Conservation (phyloP, 1,139 yeast species). For the Lodderomyces margitis region DNA sequence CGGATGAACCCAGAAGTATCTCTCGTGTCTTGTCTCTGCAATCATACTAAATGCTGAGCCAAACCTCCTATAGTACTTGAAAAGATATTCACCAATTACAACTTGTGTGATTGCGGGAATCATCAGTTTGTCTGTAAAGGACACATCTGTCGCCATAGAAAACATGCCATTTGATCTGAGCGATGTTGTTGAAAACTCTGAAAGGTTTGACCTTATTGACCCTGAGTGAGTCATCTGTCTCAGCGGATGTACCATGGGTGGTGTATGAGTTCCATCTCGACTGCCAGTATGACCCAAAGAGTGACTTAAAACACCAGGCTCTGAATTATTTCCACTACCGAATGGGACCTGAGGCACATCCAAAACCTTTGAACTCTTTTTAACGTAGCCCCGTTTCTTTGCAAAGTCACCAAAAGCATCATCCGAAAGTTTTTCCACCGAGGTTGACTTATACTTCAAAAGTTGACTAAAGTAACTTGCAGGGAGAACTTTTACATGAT, state of each 20-base stretch:
- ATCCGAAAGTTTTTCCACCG: conserved; percentile 46
- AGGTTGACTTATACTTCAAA: conserved; percentile 40
- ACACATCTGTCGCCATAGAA: conserved; percentile 69
- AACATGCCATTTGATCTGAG: conserved; percentile 33
- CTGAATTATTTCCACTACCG: neutral
- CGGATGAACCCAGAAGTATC: conserved; percentile 97
- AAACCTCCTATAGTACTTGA: conserved; percentile 78
- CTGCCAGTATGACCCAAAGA: neutral
- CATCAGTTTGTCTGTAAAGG: conserved; percentile 70
- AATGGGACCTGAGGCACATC: neutral
- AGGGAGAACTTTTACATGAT: conserved; percentile 62
- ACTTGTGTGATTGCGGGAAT: conserved; percentile 77
- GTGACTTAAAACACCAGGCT: neutral
- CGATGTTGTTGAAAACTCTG: conserved; percentile 33
- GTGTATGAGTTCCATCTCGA: neutral
- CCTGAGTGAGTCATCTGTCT: conserved; percentile 19
- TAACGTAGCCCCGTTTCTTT: conserved; percentile 47
- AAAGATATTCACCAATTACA: conserved; percentile 87
- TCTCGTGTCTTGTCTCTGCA: conserved; percentile 79
- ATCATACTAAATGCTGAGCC: conserved; percentile 68
- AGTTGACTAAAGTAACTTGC: conserved; percentile 60
- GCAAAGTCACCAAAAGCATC: conserved; percentile 47
- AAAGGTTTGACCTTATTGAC: conserved; percentile 33
- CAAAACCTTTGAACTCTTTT: conserved; percentile 15
- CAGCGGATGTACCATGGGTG: neutral